Conservation (phyloP, 2,329 filamentous ascomycete species). For the Metarhizium anisopliae region DNA sequence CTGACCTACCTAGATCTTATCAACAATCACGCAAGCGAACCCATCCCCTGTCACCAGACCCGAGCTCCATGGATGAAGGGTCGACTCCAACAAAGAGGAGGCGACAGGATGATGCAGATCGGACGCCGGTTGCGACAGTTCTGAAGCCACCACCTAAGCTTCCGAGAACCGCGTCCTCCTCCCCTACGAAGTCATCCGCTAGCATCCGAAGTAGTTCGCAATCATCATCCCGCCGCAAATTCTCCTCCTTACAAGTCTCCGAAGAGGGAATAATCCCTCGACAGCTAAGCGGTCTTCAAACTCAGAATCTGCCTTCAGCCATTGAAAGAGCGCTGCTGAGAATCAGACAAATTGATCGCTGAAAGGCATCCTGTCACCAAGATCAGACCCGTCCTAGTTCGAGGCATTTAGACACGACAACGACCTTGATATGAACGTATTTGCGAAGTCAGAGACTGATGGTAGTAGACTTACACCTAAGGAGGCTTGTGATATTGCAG, state of each 20-base stretch:
- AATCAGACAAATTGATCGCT: neutral
- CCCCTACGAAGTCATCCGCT: too few species aligned
- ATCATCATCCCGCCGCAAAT: neutral
- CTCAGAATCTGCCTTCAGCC: neutral
- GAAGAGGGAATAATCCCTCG: neutral
- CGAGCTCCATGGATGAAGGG: too few species aligned
- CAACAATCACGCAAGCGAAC: too few species aligned
- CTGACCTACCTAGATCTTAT: too few species aligned
- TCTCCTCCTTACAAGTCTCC: neutral
- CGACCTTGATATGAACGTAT: neutral
- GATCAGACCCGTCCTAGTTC: neutral
- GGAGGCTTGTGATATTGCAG: neutral
- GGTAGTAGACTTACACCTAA: neutral
- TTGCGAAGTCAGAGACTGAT: neutral
- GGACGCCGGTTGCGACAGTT: too few species aligned
- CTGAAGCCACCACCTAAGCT: too few species aligned
- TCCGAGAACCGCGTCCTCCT: too few species aligned
- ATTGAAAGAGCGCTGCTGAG: neutral
- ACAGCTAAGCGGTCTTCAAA: neutral
- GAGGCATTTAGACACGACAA: neutral
- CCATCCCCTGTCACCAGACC: too few species aligned
- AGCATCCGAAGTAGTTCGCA: neutral
- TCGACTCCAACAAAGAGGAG: too few species aligned
- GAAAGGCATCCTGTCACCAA: neutral
- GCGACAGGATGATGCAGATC: too few species aligned